Evolutionary conservation across 208 protist genomes (phyloP), one percentile per base, ranked within the genome.

Genomic region (Angomonas deanei): DNA sequence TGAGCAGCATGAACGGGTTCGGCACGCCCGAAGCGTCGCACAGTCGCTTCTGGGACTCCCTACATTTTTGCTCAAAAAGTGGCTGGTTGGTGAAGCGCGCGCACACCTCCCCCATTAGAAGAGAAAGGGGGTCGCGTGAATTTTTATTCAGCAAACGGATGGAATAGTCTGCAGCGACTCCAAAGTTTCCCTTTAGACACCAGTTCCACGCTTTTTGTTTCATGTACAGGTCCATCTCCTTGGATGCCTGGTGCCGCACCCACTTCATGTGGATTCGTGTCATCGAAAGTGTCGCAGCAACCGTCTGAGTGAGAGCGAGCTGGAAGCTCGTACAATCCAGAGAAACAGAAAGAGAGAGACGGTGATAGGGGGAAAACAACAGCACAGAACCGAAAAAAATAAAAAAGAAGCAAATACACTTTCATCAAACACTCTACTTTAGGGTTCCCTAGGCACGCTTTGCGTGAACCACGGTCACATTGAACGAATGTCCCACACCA

Each of bases 81-180:
- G 68, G 54, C 60, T 94, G 88, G 2, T 61, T 57, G 3, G 83
- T 82, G 64, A 65, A 72, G 30, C 58, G 49, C 0, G 72, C 88
- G 0, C 66, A 56, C 17, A 86, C 32, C 52, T 84, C 82, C n/a
- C 88, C 88, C 10, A 92, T 64, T 11, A 88, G 61, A 11, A 94
- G 73, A 0, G 58, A 72, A 10, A 82, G 32, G 24, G 82, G 72
- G 59, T 92, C 85, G 1, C 70, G 68, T 1, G 80, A 74, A 48
- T 79, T 75, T 0, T 74, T 72, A 49, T 92, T 94, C 3, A 94
- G 56, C 0, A 90, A 50, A 6, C 84, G 88, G 59, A 94, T 91
- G 28, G 74, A 68, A 68, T 92, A 94, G 65, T 94, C 88, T 1
- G 85, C 75, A 0, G 88, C 72, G n/a, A 94, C 70, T 6, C 85